Percentiles rank a stretch among this genome's conserved stretches.
Conservation (phyloP, 2,329 filamentous ascomycete genomes). For the Alternaria sp. region DNA sequence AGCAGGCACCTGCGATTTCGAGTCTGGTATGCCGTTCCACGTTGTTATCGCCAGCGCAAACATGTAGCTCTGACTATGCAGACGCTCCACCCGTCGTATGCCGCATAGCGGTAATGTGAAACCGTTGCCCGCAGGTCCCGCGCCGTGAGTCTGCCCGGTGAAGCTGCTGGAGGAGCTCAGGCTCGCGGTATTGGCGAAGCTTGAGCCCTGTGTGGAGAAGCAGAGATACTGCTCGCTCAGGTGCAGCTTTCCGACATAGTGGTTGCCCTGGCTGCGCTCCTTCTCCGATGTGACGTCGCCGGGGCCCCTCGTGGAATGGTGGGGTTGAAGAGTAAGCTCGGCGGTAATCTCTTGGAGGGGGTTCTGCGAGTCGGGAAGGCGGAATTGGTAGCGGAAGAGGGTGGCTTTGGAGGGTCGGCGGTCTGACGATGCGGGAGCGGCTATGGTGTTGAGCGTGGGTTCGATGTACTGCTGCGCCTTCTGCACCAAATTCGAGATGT, state of each 20-base stretch:
- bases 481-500: slow-evolving; percentile 83
- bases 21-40: slow-evolving; percentile 72
- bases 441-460: slow-evolving; percentile 72
- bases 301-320: slow-evolving; percentile 61
- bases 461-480: slow-evolving; percentile 96
- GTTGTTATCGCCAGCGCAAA: slow-evolving; percentile 95
- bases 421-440: slow-evolving; percentile 70
- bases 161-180: slow-evolving; percentile 81
- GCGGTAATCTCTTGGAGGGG: slow-evolving; percentile 96
- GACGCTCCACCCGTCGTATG: slow-evolving; percentile 86
- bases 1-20: slow-evolving; percentile 56
- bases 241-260: slow-evolving; percentile 91
- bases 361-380: slow-evolving; percentile 88
- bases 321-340: slow-evolving; percentile 82
- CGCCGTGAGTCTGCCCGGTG: slow-evolving; percentile 90
- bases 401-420: slow-evolving; percentile 87
- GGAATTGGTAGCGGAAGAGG: slow-evolving; percentile 95
- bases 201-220: slow-evolving; percentile 92
- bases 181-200: slow-evolving; percentile 81
- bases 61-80: slow-evolving; percentile 90
- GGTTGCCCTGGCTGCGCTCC: slow-evolving; percentile 74
- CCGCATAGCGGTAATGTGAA: slow-evolving; percentile 93
- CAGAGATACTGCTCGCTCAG: slow-evolving; percentile 94
- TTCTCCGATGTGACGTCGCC: slow-evolving; percentile 59
- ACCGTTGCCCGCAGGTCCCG: slow-evolving; percentile 90